Base-by-base conservation (phyloP, 83 land plant genomes). In the Isoetes engelmannii region DNA sequence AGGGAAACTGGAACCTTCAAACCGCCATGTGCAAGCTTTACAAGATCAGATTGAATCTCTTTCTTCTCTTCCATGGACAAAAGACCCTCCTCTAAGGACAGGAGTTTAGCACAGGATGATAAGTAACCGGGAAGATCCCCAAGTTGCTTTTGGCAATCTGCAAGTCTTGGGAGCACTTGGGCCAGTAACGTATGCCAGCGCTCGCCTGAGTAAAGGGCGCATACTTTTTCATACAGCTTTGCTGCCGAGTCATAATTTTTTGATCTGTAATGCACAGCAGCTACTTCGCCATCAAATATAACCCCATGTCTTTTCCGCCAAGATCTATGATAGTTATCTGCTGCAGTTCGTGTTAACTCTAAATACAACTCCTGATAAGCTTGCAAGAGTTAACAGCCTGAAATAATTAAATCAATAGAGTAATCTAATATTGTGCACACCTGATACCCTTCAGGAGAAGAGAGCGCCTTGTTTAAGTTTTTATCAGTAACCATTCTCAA, bases 301-400 rank as follows among this genome's bases (percentile, higher is more conserved):
- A 94, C 97, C 63, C 99, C 99, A 83, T 94, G 99, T 69, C 99
- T 81, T 82, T 88, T 94, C 78, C 99, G 86, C 95, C 95, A 92
- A 9, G 99, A 94, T 4, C 74, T 79, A 74, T 94, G 97, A 69
- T 88, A 94, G 73, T 90, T 90, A 44, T 94, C 97, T 48, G 99
- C 99, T 50, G 99, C 93, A 56, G 93, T 93, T 77, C 90, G 91
- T 50, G 99, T 88, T 28, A 94, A 79, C 49, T 90, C 90, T 79
- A 94, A 63, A 75, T 86, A 88, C 56, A 88, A 78, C 73, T 88
- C 68, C 99, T 94, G 84, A 63, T 19, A 76, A 5, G 46, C 37
- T 19, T 28, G 5, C 19, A 67, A 62, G 57, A 10, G 44, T 47
- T 49, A 61, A 41, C n/a, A 13, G 45, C 69, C 13, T 53, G n/a